Evolutionary conservation across 768 basidiomycete species (phyloP), one percentile per base, ranked within the genome.

Genomic region (Amyloporia xantha): DNA sequence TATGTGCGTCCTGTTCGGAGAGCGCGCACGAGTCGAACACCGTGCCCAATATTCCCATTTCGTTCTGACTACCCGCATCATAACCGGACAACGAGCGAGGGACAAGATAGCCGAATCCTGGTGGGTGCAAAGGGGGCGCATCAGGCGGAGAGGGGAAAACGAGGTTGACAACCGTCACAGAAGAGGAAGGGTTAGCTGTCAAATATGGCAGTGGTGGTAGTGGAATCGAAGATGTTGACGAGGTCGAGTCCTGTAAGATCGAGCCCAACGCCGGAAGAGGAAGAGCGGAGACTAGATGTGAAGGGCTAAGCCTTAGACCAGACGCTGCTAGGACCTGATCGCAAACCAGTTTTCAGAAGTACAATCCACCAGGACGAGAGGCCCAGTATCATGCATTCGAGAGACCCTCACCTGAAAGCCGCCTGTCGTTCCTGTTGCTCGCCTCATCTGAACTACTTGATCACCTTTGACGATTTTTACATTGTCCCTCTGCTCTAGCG

Each of bases 71-170:
- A 7, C 63, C 57, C 4, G 57, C 44, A 11, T 53, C 48, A n/a
- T 65, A 58, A 19, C 73, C 83, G 4, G 64, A 64, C 26, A 66
- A 67, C 0, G 86, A 81, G 13, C 93, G 86, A 0, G 94, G 92
- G 45, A 96, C 76, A 60, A 99, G 84, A 69, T 93, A 97, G 7
- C 95, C 95, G 62, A 97, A 99, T 3, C 95, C 95, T 2, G 75
- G 73, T 0, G 92, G 91, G 57, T 91, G 86, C 42, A 94, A 73
- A 20, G 62, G 50, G 24, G 30, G 44, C 19, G 25, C 19, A 5
- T 67, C 60, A 28, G 57, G 45, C 20, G 69, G 63, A 25, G 76
- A 62, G 38, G 81, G 70, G 70, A 95, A 97, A 54, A 97, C 77
- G 59, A 98, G 71, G 69, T 91, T 95, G 56, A 93, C 69, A 30